Percentiles rank a stretch among this genome's conserved stretches.
phyloP scores from a whole-genome alignment of 208 protist genomes.

The Leishmania gerbilli region DNA sequence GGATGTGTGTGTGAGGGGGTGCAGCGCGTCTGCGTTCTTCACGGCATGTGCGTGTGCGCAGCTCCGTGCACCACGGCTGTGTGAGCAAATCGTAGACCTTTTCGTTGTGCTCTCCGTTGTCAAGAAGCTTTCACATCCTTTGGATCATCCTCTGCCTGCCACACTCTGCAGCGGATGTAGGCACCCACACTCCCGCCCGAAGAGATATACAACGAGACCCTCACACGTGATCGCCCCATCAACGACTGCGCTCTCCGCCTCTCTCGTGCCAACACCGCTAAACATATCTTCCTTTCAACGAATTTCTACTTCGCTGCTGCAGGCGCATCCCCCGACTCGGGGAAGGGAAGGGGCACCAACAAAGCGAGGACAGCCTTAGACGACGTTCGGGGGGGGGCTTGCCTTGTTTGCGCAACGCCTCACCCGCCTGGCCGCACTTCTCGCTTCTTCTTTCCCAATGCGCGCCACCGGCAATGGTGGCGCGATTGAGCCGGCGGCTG shows the following conservation, averaged over 20 bases:
- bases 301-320: background rate
- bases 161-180: background rate
- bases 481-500: constrained; percentile 5
- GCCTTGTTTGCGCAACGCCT: background rate
- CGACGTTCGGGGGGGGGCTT: background rate
- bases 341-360: background rate
- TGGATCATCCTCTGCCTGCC: background rate
- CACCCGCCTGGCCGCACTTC: background rate
- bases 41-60: background rate
- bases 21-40: background rate
- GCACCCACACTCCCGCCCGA: background rate
- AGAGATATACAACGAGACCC: background rate
- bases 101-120: background rate
- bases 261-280: background rate
- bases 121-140: background rate
- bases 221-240: background rate
- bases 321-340: background rate
- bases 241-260: background rate
- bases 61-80: background rate
- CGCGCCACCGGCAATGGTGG: background rate
- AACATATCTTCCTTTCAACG: background rate
- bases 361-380: background rate
- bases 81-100: background rate
- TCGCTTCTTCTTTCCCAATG: background rate
- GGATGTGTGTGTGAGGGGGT: background rate